phyloP scores from a whole-genome alignment of 2,329 filamentous ascomycete genomes.

The Ceratocystis cacaofunesta region DNA sequence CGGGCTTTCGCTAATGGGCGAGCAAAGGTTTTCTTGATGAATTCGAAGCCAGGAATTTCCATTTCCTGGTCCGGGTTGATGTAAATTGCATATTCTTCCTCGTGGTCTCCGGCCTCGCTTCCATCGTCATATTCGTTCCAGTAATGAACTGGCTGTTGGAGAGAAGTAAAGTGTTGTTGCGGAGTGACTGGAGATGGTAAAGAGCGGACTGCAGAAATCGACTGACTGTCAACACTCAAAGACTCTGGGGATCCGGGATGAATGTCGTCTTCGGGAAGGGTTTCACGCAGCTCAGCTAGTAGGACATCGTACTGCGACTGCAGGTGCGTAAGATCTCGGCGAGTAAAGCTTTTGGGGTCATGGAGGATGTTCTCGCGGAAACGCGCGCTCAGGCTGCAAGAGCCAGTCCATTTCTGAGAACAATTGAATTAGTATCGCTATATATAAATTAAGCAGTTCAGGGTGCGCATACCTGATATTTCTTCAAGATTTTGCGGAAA shows the following conservation, averaged over 20 bases:
- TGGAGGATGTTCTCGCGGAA: slow-evolving; percentile 53
- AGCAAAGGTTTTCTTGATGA: slow-evolving; percentile 38
- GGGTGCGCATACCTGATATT: slow-evolving; percentile 48
- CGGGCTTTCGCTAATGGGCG: slow-evolving; percentile 37
- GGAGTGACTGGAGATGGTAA: slow-evolving; percentile 18
- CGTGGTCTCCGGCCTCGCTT: slow-evolving; percentile 47
- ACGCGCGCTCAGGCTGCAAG: slow-evolving; percentile 45
- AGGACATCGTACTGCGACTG: slow-evolving; percentile 37
- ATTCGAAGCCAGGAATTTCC: slow-evolving; percentile 48
- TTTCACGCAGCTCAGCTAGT: slow-evolving; percentile 32
- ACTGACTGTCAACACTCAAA: slow-evolving; percentile 19
- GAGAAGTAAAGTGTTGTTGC: slow-evolving; percentile 16
- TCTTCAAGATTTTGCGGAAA: slow-evolving; percentile 72
- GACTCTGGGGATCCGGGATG: slow-evolving; percentile 28
- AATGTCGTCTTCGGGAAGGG: slow-evolving; percentile 27
- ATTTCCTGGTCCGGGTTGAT: slow-evolving; percentile 51
- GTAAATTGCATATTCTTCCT: slow-evolving; percentile 56
- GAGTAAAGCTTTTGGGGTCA: slow-evolving; percentile 56
- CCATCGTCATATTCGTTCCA: slow-evolving; percentile 84
- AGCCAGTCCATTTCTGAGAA: slow-evolving; percentile 64
- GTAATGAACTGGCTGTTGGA: slow-evolving; percentile 33
- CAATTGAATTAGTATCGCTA: neutral
- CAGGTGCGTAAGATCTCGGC: slow-evolving; percentile 44
- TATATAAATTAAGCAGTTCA: neutral
- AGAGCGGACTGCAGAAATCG: neutral